Conservation (phyloP, 1,284 basidiomycete species). For the Malassezia slooffiae region DNA sequence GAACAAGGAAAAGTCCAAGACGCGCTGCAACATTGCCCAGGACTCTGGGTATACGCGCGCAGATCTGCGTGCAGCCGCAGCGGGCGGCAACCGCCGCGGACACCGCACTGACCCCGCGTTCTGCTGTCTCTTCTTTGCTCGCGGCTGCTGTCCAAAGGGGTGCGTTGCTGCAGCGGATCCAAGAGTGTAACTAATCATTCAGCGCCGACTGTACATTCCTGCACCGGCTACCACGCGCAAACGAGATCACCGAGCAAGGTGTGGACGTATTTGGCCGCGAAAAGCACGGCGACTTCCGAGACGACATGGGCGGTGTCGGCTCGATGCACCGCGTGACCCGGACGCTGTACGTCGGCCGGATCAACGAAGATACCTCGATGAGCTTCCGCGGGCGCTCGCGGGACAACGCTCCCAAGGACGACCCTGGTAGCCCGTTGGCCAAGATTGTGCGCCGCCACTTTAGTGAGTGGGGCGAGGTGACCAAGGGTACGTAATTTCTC, state of each 20-base stretch:
- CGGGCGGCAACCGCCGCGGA: constrained; percentile 2
- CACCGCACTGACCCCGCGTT: constrained; percentile 63
- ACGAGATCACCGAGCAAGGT: constrained; percentile 70
- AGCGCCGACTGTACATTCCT: constrained; percentile 87
- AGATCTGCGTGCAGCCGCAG: constrained; percentile 17
- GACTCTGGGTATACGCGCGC: constrained; percentile 73
- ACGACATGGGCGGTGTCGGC: constrained; percentile 99
- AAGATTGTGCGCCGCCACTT: constrained; percentile 57
- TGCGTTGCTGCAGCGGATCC: too few species aligned
- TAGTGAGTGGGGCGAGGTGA: constrained; percentile 92
- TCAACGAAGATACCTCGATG: constrained; percentile 48
- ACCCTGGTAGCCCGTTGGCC: constrained; percentile 26
- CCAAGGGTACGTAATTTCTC: constrained; percentile 63
- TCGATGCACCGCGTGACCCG: constrained; percentile 86
- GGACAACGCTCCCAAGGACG: constrained; percentile 1
- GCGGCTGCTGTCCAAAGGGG: constrained; percentile 94
- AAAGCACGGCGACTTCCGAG: constrained; percentile 92
- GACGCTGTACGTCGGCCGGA: constrained; percentile 86
- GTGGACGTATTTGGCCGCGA: constrained; percentile 94
- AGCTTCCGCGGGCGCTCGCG: constrained; percentile 12
- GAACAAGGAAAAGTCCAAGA: constrained; percentile 78
- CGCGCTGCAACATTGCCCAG: constrained; percentile 73
- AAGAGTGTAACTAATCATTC: neutral
- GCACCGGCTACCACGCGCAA: constrained; percentile 60
- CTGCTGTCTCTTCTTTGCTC: constrained; percentile 85